Base-by-base conservation (phyloP, 441 rosid genomes). In the Monsonia emarginata region DNA sequence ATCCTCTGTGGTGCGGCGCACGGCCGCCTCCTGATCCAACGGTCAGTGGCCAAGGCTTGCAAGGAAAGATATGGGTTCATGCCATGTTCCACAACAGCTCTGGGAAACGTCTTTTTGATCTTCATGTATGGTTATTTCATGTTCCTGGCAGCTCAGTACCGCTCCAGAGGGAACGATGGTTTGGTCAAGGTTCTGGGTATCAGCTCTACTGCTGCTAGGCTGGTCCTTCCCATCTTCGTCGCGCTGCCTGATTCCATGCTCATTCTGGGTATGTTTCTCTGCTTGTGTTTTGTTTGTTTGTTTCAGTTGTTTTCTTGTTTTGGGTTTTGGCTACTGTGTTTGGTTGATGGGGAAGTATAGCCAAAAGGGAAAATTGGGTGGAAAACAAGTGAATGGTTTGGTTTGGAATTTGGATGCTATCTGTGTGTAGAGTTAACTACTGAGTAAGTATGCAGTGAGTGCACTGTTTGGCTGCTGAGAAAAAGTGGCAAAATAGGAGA, bases 201-300 rank as follows among this genome's bases (percentile, higher is more conserved):
- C 8, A 95, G 97, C 0, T 52, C 58, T 1, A 68, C 90, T 44
- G 79, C 88, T 30, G 97, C 97, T 14, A 97, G 98, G 32, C 79
- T 93, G 74, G 78, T 93, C 32, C 89, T 93, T 67, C 98, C 98
- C 9, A 69, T 84, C 0, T 97, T 93, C 2, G 96, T 97, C 1
- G 96, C 98, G 0, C 88, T 93, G 32, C 98, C 98, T 0, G 98
- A 93, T 74, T 97, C 98, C 63, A 84, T 93, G 97, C 91, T 93
- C 61, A 88, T 93, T 62, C 81, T 93, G 34, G 96, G 98, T 93
- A 81, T 19, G 74, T 67, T 7, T 52, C 4, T 22, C 16, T 44
- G 2, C n/a, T n/a, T 44, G 1, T 2, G 0, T 44, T 44, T n/a
- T n/a, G n/a, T n/a, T n/a, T n/a, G n/a, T n/a, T n/a, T n/a, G n/a